Percentiles rank a stretch among this genome's conserved stretches.
Conservation (phyloP, 1,284 basidiomycete genomes). For the Rhodotorula sp. region DNA sequence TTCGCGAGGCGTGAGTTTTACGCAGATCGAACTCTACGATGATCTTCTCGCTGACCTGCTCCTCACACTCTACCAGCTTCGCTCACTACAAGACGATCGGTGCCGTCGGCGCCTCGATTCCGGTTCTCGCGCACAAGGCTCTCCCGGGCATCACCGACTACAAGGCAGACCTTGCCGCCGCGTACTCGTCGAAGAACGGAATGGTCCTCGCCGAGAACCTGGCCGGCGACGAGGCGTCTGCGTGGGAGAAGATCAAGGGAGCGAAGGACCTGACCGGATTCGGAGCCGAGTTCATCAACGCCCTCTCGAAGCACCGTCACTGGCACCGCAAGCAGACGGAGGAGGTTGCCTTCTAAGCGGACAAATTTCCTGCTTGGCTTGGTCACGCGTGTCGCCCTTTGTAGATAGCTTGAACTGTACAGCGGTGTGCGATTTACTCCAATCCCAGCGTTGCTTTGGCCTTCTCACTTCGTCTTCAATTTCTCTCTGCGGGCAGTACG, state of each 20-base stretch:
- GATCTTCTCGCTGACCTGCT: neutral
- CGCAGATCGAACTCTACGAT: no score
- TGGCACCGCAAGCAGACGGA: conserved; percentile 32
- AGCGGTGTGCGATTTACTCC: no score
- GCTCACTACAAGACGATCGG: conserved; percentile 33
- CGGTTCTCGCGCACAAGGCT: conserved; percentile 40
- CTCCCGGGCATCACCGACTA: conserved; percentile 39
- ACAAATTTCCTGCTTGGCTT: neutral
- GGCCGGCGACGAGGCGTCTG: conserved; percentile 28
- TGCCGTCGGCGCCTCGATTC: conserved; percentile 37
- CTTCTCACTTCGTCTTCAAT: neutral
- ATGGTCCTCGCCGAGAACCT: conserved; percentile 43
- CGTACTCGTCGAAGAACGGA: conserved; percentile 41
- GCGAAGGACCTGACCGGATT: conserved; percentile 36
- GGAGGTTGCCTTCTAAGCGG: conserved; percentile 25
- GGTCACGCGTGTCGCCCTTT: neutral
- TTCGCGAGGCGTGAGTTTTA: conserved; percentile 28
- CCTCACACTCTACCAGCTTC: neutral
- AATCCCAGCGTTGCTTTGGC: no score
- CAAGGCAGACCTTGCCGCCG: conserved; percentile 35
- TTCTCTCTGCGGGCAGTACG: no score
- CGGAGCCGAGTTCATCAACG: conserved; percentile 40
- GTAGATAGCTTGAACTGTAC: neutral
- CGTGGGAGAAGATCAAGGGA: conserved; percentile 40
- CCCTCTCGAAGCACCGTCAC: conserved; percentile 39